Percentiles rank a stretch among this genome's conserved stretches.
These are phyloP conservation scores for Lepiota subincarnata DNA, from an alignment of 768 basidiomycete genomes.

Conservation along the genomic window DNA sequence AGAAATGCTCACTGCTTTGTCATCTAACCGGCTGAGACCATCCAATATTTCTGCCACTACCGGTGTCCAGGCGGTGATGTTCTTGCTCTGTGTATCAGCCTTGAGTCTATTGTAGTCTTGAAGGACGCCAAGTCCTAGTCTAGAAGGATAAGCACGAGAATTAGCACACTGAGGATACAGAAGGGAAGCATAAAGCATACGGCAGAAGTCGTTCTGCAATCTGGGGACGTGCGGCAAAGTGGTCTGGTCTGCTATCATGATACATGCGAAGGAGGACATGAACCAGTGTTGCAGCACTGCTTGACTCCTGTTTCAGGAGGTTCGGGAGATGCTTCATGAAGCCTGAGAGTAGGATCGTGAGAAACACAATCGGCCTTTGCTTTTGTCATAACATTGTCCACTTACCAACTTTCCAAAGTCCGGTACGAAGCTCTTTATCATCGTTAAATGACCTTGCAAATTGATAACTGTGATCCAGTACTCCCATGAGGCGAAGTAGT, in stretches of 20 bases:
- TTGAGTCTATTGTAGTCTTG: conserved; percentile 89
- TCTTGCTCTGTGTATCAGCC: conserved; percentile 88
- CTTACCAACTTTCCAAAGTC: conserved; percentile 99
- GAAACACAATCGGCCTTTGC: not conserved
- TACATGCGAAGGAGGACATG: conserved; percentile 93
- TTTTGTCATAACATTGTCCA: conserved; percentile 17
- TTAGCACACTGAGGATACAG: conserved; percentile 7
- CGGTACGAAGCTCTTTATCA: conserved; percentile 94
- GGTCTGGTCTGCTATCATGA: conserved; percentile 82
- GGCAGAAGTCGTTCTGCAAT: conserved; percentile 71
- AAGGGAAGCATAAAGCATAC: conserved; percentile 35
- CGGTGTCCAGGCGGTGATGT: conserved; percentile 97
- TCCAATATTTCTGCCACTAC: conserved; percentile 93
- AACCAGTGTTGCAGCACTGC: conserved; percentile 91
- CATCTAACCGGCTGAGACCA: conserved; percentile 86
- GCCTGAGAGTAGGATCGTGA: conserved; percentile 42
- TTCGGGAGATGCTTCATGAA: conserved; percentile 99
- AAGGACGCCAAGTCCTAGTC: conserved; percentile 83
- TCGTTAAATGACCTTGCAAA: conserved; percentile 98
- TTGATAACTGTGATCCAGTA: conserved; percentile 95
- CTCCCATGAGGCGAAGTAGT: conserved; percentile 88
- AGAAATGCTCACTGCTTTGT: conserved; percentile 70
- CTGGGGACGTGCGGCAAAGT: conserved; percentile 78
- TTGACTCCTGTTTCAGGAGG: conserved; percentile 96
- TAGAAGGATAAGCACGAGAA: conserved; percentile 26